These are phyloP conservation scores for Agroathelia rolfsii DNA, from an alignment of 1,284 basidiomycete genomes.

Conservation along the genomic window DNA sequence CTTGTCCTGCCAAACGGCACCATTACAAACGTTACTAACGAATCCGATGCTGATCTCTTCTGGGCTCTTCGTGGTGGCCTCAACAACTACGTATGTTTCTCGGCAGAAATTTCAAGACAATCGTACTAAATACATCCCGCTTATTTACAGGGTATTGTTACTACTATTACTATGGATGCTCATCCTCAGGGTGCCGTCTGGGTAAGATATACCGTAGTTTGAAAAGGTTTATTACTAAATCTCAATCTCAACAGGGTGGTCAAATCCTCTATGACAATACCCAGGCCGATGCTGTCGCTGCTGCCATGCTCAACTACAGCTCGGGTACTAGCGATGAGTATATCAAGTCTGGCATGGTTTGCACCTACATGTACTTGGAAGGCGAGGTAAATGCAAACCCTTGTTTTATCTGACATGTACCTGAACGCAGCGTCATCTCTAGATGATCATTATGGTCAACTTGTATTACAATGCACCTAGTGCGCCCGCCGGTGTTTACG, in stretches of 20 bases:
- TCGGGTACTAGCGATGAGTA: constrained; percentile 36
- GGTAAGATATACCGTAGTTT: constrained; percentile 27
- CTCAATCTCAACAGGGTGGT: constrained; percentile 38
- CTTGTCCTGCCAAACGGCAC: constrained; percentile 39
- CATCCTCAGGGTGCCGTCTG: constrained; percentile 48
- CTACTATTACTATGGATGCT: constrained; percentile 42
- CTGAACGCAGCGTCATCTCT: too few relatives aligned
- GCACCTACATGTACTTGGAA: constrained; percentile 38
- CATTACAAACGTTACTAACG: constrained; percentile 26
- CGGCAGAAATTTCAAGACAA: background rate
- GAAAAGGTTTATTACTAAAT: background rate
- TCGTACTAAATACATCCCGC: constrained; percentile 1
- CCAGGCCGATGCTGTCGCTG: constrained; percentile 27
- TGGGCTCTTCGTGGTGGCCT: constrained; percentile 44
- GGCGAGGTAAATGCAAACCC: constrained; percentile 33
- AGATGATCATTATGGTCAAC: too few relatives aligned
- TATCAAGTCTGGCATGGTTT: constrained; percentile 53
- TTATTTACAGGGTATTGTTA: constrained; percentile 47
- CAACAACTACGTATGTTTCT: constrained; percentile 46
- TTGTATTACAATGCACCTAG: constrained; percentile 45
- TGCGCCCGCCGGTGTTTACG: constrained; percentile 38
- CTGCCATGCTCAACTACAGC: constrained; percentile 41
- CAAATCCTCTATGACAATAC: constrained; percentile 30
- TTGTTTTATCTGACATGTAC: too few relatives aligned
- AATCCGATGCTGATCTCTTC: constrained; percentile 32